Conservation (phyloP, 1,284 basidiomycete species). For the Caloboletus firmus region DNA sequence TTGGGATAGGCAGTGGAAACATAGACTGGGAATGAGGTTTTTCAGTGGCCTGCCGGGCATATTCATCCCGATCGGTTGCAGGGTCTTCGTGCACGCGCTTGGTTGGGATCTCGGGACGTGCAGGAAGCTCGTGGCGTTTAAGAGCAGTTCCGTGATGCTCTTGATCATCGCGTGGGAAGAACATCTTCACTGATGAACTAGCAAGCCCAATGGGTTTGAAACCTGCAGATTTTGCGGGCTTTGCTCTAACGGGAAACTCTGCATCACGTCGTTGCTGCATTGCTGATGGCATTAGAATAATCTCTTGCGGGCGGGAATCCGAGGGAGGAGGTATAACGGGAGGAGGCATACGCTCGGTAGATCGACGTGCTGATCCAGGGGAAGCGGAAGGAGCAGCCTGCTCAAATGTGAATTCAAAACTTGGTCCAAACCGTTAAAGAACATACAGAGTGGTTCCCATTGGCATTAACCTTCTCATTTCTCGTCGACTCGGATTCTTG, state of each 20-base stretch:
- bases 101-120: conserved; percentile 26
- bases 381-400: conserved; percentile 24
- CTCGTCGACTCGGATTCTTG: conserved; percentile 27
- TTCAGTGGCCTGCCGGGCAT: conserved; percentile 1
- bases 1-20: conserved; percentile 1
- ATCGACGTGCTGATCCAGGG: conserved; percentile 22
- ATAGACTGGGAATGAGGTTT: conserved; percentile 1
- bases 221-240: conserved; percentile 43
- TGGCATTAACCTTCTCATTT: conserved; percentile 32
- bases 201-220: conserved; percentile 63
- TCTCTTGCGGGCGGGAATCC: conserved; percentile 19
- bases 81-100: conserved; percentile 34
- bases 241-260: conserved; percentile 24
- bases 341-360: conserved; percentile 34
- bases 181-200: conserved; percentile 63
- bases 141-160: conserved; percentile 23
- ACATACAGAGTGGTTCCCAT: conserved; percentile 39
- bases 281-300: conserved; percentile 8
- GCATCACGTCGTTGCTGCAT: conserved; percentile 19
- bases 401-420: conserved; percentile 13
- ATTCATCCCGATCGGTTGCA: conserved; percentile 23
- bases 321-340: conserved; percentile 25
- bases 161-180: conserved; percentile 70
- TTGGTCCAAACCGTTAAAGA: background rate
- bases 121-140: conserved; percentile 14